These are phyloP conservation scores for Fraxinus albicans DNA, from an alignment of 305 asterid genomes.

Conservation along the genomic window DNA sequence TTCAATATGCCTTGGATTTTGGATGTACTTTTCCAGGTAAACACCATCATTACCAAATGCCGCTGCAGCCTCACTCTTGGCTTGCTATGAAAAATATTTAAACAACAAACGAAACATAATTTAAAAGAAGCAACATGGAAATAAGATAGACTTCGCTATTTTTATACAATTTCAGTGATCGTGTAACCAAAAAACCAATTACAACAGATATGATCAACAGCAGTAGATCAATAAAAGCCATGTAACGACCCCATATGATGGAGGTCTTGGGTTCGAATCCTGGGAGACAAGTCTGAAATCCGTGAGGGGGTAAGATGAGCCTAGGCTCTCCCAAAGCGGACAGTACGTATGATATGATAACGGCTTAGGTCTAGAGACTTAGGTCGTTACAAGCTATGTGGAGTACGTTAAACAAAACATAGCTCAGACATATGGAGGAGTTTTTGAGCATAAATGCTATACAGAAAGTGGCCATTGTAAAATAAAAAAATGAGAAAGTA, in stretches of 20 bases:
- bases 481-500: constrained; percentile 1
- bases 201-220: constrained; percentile 13
- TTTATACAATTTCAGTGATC: background rate
- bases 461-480: background rate
- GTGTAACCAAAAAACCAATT: constrained; percentile 15
- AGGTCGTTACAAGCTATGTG: background rate
- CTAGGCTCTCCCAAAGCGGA: no score
- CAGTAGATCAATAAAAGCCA: constrained; percentile 8
- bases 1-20: constrained; percentile 95
- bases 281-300: no score
- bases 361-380: no score
- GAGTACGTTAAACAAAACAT: background rate
- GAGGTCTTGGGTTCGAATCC: no score
- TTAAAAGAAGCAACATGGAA: constrained; percentile 14
- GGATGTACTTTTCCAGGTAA: constrained; percentile 86
- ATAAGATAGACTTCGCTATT: background rate
- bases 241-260: no score
- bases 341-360: no score
- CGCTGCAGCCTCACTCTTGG: constrained; percentile 97
- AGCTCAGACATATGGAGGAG: constrained; percentile 9
- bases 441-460: constrained; percentile 4
- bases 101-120: constrained; percentile 11
- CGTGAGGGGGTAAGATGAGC: no score
- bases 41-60: constrained; percentile 99
- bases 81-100: constrained; percentile 60